These are phyloP conservation scores for Solanum piurae DNA, from an alignment of 257 asterid genomes.

Conservation along the genomic window DNA sequence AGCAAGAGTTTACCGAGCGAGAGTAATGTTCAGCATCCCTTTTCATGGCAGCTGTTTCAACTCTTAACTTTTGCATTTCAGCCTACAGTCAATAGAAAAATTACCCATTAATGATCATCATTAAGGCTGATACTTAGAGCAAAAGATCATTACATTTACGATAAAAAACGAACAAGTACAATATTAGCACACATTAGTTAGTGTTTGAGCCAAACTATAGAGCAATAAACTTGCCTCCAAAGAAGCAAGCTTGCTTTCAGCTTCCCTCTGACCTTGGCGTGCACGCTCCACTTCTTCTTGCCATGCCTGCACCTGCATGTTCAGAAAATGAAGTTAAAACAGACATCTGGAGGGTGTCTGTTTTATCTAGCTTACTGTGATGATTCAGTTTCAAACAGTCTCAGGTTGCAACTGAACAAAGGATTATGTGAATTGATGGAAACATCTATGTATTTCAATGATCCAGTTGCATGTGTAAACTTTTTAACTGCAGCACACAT, in stretches of 20 bases:
- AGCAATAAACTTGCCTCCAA: constrained; percentile 70
- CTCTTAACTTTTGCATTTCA: constrained; percentile 94
- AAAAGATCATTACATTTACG: not conserved
- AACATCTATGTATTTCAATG: not conserved
- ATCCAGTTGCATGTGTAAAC: not conserved
- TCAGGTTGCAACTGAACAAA: not conserved
- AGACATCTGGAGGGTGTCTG: not conserved
- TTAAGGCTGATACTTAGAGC: not conserved
- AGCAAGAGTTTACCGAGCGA: constrained; percentile 48
- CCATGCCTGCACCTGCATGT: constrained; percentile 87
- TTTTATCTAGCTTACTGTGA: not conserved
- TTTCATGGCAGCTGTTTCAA: constrained; percentile 97
- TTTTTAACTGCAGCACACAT: not conserved
- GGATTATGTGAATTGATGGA: not conserved
- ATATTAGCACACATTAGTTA: not conserved
- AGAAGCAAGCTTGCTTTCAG: constrained; percentile 85
- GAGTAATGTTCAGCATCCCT: constrained; percentile 99
- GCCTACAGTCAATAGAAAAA: constrained; percentile 40
- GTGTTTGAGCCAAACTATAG: not conserved
- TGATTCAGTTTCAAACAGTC: not conserved
- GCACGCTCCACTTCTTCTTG: constrained; percentile 99
- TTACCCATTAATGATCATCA: not conserved
- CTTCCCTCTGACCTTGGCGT: constrained; percentile 93
- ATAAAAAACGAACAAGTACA: not conserved
- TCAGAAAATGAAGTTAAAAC: constrained; percentile 15